These are phyloP conservation scores for Trichothecium sympodiale DNA, from an alignment of 2,329 filamentous ascomycete genomes.

Conservation along the genomic window DNA sequence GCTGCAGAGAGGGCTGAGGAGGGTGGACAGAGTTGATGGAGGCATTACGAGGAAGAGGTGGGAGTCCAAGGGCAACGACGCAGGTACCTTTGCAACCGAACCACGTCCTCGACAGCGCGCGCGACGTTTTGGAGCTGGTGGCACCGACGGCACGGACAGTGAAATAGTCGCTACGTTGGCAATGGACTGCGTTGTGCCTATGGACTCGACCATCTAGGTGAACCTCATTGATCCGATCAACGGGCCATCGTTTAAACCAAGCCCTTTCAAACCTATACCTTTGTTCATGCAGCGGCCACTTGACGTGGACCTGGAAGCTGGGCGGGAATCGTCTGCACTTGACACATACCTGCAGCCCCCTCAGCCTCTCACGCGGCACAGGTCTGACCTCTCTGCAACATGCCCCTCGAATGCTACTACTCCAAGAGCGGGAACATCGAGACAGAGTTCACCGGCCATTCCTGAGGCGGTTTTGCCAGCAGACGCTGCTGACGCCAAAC, in stretches of 20 bases:
- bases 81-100: not conserved
- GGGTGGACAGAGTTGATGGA: slow-evolving; percentile 31
- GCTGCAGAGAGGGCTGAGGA: slow-evolving; percentile 29
- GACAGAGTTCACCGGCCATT: not conserved
- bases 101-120: not conserved
- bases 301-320: slow-evolving; percentile 6
- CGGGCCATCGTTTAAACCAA: slow-evolving; percentile 33
- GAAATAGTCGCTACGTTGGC: slow-evolving; percentile 2
- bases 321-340: slow-evolving; percentile 4
- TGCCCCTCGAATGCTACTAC: slow-evolving; percentile 1
- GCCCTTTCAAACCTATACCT: slow-evolving; percentile 40
- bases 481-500: not conserved
- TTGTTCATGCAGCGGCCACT: slow-evolving; percentile 27
- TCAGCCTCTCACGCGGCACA: not conserved
- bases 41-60: slow-evolving; percentile 34
- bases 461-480: not conserved
- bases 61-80: slow-evolving; percentile 19
- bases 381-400: not conserved
- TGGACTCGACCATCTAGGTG: slow-evolving; percentile 33
- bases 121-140: not conserved
- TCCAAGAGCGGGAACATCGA: not conserved
- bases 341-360: slow-evolving; percentile 7
- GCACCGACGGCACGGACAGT: not conserved
- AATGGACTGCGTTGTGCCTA: slow-evolving; percentile 12
- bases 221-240: slow-evolving; percentile 37